Evolutionary conservation across 768 basidiomycete genomes (phyloP), one percentile per base, ranked within the genome.

Genomic region (Lactarius akahatsu): DNA sequence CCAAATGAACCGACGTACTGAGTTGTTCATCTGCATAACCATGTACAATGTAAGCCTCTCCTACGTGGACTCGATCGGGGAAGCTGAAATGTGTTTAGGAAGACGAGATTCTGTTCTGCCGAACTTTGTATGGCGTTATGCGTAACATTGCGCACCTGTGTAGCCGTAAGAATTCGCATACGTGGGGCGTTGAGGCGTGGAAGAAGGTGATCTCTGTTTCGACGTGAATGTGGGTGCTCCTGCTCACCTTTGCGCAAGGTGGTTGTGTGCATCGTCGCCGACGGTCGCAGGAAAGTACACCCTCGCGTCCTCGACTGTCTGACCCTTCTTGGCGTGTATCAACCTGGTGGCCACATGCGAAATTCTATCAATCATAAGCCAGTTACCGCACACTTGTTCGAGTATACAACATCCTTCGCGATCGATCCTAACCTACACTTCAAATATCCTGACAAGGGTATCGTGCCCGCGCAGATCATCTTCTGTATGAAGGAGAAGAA

Each of bases 121-220:
- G 96, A 64, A 98, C 96, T 9, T 80, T 98, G 77, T 91, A 96
- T 74, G 96, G 96, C 32, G 94, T 98, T 15, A 97, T 97, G 92
- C 84, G 84, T 55, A 92, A 92, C 73, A 91, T 92, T 56, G 81
- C 88, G 7, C 89, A 91, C 76, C 79, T 92, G 23, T 92, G 91
- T 73, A 86, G 91, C 26, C 86, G 96, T 36, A 92, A 92, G 73
- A 90, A 90, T 66, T 94, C 91, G 11, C 91, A 93, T 72, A 97
- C 94, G 5, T 98, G 96, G 96, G 96, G 96, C 3, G 85, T 87
- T 4, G 94, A 96, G 55, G 90, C 94, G 4, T 98, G 96, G 96
- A 94, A 98, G 77, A 98, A 97, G 85, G 90, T 86, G 58, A 43
- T 41, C 41, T 41, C 41, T 6, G 41, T 58, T 38, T 38, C 57